Percentiles rank a stretch among this genome's conserved stretches.
phyloP scores from a whole-genome alignment of 1,284 basidiomycete genomes.

The Neonothopanus nambi region DNA sequence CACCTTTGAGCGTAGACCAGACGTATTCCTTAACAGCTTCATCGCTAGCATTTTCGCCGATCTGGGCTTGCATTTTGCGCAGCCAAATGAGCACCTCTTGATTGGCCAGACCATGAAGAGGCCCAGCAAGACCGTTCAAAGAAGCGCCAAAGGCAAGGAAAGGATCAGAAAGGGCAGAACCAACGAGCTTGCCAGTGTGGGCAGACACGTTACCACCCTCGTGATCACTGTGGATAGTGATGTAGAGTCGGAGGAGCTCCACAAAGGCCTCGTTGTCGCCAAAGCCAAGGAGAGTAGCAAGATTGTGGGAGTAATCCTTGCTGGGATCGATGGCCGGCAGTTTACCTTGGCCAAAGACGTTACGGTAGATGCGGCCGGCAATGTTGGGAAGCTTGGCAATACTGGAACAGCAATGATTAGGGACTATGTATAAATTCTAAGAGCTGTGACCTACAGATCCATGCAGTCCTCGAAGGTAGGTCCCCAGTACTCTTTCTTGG shows the following conservation, averaged over 20 bases:
- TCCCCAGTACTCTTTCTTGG: slow-evolving; percentile 98
- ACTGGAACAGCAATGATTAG: slow-evolving; percentile 33
- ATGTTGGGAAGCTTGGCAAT: slow-evolving; percentile 98
- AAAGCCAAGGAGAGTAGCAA: slow-evolving; percentile 90
- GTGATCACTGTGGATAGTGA: slow-evolving; percentile 98
- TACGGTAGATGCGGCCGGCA: slow-evolving; percentile 95
- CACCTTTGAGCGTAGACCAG: slow-evolving; percentile 89
- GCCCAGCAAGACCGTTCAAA: slow-evolving; percentile 95
- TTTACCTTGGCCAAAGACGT: slow-evolving; percentile 90
- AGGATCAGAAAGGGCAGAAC: slow-evolving; percentile 96
- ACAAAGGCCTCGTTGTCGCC: slow-evolving; percentile 89
- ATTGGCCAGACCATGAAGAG: slow-evolving; percentile 96
- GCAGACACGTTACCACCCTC: slow-evolving; percentile 99
- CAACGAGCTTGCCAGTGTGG: slow-evolving; percentile 96
- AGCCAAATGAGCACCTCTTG: slow-evolving; percentile 93
- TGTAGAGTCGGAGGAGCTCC: slow-evolving; percentile 94
- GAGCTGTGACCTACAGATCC: slow-evolving; percentile 69
- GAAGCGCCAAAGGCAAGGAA: slow-evolving; percentile 95
- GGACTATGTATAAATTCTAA: background rate
- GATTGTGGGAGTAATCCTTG: slow-evolving; percentile 95
- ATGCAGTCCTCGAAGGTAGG: slow-evolving; percentile 95
- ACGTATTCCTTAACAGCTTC: slow-evolving; percentile 91
- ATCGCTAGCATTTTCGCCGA: slow-evolving; percentile 81
- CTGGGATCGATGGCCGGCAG: slow-evolving; percentile 84
- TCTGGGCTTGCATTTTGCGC: slow-evolving; percentile 84